Evolutionary conservation across 1,139 yeast genomes (phyloP).

Genomic region (Eremothecium gossypii): DNA sequence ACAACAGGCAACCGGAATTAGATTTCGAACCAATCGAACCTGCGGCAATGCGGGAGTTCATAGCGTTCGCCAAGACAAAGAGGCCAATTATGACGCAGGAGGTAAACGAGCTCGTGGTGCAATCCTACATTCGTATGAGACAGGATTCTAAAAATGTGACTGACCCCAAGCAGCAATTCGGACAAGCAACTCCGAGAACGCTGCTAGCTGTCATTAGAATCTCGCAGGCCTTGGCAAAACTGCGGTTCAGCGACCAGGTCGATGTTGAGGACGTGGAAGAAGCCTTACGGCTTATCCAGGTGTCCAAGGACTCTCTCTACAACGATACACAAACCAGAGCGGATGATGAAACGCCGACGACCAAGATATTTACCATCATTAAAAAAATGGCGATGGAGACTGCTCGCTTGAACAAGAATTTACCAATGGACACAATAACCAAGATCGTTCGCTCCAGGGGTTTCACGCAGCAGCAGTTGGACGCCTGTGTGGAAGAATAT

Average conservation of each 20-base stretch:
- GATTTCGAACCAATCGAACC: constrained; percentile 73
- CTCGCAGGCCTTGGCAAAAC: constrained; percentile 89
- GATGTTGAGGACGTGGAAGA: constrained; percentile 84
- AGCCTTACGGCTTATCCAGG: constrained; percentile 78
- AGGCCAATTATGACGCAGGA: constrained; percentile 83
- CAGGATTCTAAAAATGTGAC: constrained; percentile 79
- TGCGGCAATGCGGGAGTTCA: constrained; percentile 73
- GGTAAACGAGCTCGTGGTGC: constrained; percentile 82
- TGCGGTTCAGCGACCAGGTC: constrained; percentile 70
- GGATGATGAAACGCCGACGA: constrained; percentile 47
- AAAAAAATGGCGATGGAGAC: constrained; percentile 30
- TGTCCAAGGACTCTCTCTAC: constrained; percentile 73
- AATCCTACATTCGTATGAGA: constrained; percentile 81
- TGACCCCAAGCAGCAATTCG: constrained; percentile 67
- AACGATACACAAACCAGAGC: constrained; percentile 42
- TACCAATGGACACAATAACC: constrained; percentile 52
- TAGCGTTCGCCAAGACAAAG: constrained; percentile 74
- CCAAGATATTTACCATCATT: constrained; percentile 51
- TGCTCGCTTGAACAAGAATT: constrained; percentile 32
- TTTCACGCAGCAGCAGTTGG: constrained; percentile 69
- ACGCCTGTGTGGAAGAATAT: constrained; percentile 68
- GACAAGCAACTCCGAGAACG: constrained; percentile 94
- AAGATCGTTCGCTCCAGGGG: constrained; percentile 77
- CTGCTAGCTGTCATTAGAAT: constrained; percentile 82
- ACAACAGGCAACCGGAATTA: constrained; percentile 73